Evolutionary conservation across 768 basidiomycete species (phyloP), one percentile per base, ranked within the genome.

Genomic region (Pisolithus sp.): DNA sequence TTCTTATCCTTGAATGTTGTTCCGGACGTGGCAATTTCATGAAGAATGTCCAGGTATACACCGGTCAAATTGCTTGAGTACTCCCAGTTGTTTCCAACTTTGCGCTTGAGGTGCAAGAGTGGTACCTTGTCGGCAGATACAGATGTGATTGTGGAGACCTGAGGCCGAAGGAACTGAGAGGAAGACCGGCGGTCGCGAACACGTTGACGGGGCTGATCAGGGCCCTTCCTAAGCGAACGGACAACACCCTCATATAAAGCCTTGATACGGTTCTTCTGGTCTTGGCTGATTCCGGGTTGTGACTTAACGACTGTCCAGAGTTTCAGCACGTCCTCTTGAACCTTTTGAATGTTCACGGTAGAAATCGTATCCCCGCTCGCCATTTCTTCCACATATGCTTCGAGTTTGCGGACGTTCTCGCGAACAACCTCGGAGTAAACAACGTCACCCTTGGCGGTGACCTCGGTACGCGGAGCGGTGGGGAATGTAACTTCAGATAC

Each of bases 1-100:
- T 98, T 98, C 80, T 98, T 99, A 76, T 94, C 95, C 70, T 95
- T 89, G 80, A 98, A 99, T 1, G 93, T 94, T 1, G 94, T 97
- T 12, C 96, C 96, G 5, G 95, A 93, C 0, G 96, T 97, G 5
- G 96, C 96, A 60, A 99, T 98, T 71, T 99, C 96, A 65, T 94
- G 91, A 31, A 99, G 77, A 59, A 99, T 87, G 63, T 99, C 96
- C 57, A 99, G 82, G 70, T 99, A 97, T 21, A 91, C 89, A 49
- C 90, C 82, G 9, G 95, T 98, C 49, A 99, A 76, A 71, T 98
- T 98, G 72, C 89, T 92, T 62, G 90, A 93, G 74, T 98, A 99
- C 64, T 95, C 92, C 93, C 95, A 98, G 61, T 79, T 86, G 17
- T 80, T 81, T 36, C 95, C 96, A 30, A 95, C 90, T 74, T 93